Base-by-base conservation (phyloP, 1,284 basidiomycete species). In the Meira nashicola region DNA sequence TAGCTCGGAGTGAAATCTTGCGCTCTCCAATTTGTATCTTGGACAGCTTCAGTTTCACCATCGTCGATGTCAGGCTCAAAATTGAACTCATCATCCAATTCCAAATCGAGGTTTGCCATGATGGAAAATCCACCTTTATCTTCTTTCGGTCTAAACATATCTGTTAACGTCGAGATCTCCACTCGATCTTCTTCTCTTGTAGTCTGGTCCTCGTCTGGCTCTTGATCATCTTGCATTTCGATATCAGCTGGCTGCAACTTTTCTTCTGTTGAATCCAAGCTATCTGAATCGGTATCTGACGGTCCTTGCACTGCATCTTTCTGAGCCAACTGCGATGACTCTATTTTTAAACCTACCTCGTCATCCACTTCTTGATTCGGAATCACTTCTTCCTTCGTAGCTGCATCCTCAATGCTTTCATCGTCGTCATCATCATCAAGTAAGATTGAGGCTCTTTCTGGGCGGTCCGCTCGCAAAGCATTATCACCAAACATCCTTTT, bases 401-500 rank as follows among this genome's bases (percentile, higher is more conserved):
- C 23, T 37, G 51, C 43, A 14, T 39, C 17, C 17, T 21, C 54
- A 21, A 4, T 39, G 15, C 19, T 46, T 11, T 55, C 54, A 33
- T 52, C 39, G 38, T 40, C 53, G 11, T 54, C 53, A 15, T 37
- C 17, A 21, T 55, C 54, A 12, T 39, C 10, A 55, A 19, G 54
- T n/a, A n/a, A n/a, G 19, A 17, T 2, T 21, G 41, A 6, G 2
- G 54, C n/a, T 53, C 21, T 15, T 39, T 41, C 14, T 38, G 17
- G 19, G 2, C 17, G 14, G 14, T 39, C 37, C 4, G 23, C 14
- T 41, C 21, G 12, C 19, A n/a, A 12, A 14, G 11, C 23, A 25
- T 39, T 23, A 2, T 41, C 50, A 4, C 83, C 81, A 50, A 74
- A 74, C 39, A 89, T 84, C 40, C 60, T 41, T 1, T 58, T 58